phyloP scores from a whole-genome alignment of 1,284 basidiomycete genomes.

The Polyporus tsugae region DNA sequence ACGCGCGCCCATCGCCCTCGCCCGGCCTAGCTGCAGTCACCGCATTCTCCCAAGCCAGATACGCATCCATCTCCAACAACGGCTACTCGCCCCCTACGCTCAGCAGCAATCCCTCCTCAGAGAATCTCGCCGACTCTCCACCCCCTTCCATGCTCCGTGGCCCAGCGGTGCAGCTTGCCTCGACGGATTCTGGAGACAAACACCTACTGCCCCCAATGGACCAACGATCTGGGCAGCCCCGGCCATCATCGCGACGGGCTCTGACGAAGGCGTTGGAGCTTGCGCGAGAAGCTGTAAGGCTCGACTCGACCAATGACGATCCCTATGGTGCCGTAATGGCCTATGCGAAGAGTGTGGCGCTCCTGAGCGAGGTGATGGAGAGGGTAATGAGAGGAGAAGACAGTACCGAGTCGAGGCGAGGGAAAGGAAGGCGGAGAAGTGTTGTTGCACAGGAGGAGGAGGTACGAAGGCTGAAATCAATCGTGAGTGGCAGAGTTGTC shows the following conservation, averaged over 20 bases:
- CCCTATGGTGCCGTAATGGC: constrained; percentile 83
- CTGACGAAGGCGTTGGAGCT: constrained; percentile 81
- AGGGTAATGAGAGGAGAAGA: constrained; percentile 84
- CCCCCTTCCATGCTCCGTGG: constrained; percentile 50
- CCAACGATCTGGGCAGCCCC: constrained; percentile 45
- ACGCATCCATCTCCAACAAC: constrained; percentile 49
- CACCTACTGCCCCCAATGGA: constrained; percentile 55
- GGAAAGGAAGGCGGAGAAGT: constrained; percentile 71
- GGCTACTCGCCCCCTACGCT: constrained; percentile 40
- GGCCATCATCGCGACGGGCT: constrained; percentile 79
- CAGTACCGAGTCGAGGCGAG: constrained; percentile 66
- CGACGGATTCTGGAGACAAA: constrained; percentile 50
- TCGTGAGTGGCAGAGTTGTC: constrained; percentile 60
- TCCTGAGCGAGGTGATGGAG: constrained; percentile 88
- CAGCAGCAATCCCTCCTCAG: constrained; percentile 47
- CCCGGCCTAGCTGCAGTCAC: constrained; percentile 65
- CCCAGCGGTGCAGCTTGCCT: constrained; percentile 29
- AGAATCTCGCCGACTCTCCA: constrained; percentile 65
- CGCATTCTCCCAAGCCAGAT: constrained; percentile 63
- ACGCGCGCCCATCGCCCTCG: constrained; percentile 59
- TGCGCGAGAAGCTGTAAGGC: constrained; percentile 82
- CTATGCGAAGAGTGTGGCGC: constrained; percentile 82
- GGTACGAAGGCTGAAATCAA: constrained; percentile 79
- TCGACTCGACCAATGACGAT: constrained; percentile 84
- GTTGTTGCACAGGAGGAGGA: constrained; percentile 88